Evolutionary conservation across 2,329 filamentous ascomycete genomes (phyloP), one percentile per base, ranked within the genome.

Genomic region (Diaporthe citriasiana): DNA sequence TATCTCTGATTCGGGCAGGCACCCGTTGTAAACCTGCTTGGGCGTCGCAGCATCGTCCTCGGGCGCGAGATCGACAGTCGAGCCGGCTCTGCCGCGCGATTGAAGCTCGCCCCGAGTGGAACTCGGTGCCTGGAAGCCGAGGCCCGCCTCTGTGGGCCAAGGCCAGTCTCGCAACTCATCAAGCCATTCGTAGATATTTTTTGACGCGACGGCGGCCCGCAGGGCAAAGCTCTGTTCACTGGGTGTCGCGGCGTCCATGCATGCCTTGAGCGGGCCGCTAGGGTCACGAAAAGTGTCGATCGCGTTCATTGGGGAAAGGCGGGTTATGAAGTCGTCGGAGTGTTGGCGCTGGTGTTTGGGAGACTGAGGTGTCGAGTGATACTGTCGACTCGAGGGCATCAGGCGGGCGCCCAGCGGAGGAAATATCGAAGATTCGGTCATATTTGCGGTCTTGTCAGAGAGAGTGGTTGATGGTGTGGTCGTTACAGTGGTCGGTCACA

Each of bases 151-250:
- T 1, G 83, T 79, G 2, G 90, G 87, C 91, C 91, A 91, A 1
- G 85, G 82, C 91, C 90, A 91, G 57, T 83, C 80, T 57, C 85
- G 84, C 51, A 97, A 86, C 84, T 97, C 94, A n/a, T 90, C 86
- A 35, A 93, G 87, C 94, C 94, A 97, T 79, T 90, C 88, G 81
- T 92, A 89, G 76, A 97, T 90, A 76, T 89, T 91, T 78, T 92
- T 90, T 17, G 93, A 93, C 22, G 93, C 92, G 75, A 91, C 82
- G 55, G 93, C 93, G 56, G 93, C 92, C 76, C 90, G 89, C 78
- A 92, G 86, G 55, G 92, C 93, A 81, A 96, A 91, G 22, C 93
- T 91, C 78, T 92, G 90, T 82, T 96, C 93, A 33, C 89, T 84
- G 4, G 87, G 83, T 1, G 92, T 91, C 22, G 92, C 90, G 47